Percentiles rank a stretch among this genome's conserved stretches.
Conservation (phyloP, 176 grass and related monocot genomes). For the Phragmites australis region DNA sequence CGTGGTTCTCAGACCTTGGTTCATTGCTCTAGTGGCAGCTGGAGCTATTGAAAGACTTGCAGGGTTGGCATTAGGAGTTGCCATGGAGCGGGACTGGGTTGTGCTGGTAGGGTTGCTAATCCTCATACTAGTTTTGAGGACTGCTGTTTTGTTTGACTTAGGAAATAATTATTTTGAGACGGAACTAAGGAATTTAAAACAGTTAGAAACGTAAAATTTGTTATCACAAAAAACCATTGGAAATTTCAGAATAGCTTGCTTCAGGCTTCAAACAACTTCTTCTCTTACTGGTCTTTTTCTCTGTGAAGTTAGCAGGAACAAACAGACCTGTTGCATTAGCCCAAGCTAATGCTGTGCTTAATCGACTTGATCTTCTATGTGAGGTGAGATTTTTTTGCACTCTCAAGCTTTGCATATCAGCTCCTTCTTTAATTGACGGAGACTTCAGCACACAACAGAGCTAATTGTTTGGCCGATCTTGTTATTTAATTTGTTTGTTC, state of each 20-base stretch:
- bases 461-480: neutral
- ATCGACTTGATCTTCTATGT: conserved; percentile 87
- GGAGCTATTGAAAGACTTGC: conserved; percentile 86
- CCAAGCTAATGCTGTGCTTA: conserved; percentile 91
- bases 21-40: conserved; percentile 68
- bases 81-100: conserved; percentile 97
- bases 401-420: neutral
- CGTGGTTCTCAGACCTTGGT: conserved; percentile 90
- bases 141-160: conserved; percentile 7
- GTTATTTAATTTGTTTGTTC: conserved; percentile 22
- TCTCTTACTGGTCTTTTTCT: conserved; percentile 40
- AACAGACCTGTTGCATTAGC: conserved; percentile 89
- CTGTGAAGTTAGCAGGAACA: conserved; percentile 87
- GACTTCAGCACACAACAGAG: neutral
- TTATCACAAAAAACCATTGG: neutral
- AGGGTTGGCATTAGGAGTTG: conserved; percentile 80
- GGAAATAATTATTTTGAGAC: neutral
- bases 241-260: conserved; percentile 26
- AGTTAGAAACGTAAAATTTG: neutral
- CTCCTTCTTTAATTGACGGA: neutral
- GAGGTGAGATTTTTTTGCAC: conserved; percentile 56
- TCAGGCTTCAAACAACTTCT: conserved; percentile 10
- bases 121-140: neutral
- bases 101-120: conserved; percentile 72
- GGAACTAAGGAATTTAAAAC: neutral